Evolutionary conservation across 805 yeast genomes (phyloP).

Genomic region (Pichia phayaonensis): DNA sequence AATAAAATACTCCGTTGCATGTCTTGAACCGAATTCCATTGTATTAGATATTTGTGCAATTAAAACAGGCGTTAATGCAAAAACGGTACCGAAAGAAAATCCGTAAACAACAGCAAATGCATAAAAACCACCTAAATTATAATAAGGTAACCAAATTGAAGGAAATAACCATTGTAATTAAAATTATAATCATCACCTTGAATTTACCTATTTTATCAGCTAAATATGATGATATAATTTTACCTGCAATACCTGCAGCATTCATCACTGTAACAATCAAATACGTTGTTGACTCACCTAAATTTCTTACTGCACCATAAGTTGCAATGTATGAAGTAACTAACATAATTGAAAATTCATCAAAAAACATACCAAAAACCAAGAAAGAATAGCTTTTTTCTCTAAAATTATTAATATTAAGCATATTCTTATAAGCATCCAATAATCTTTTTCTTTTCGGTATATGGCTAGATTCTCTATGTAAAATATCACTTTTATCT

Average conservation of each 20-base stretch:
- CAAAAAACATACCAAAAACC: constrained; percentile 35
- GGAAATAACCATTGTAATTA: constrained; percentile 37
- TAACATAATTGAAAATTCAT: constrained; percentile 42
- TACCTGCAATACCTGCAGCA: constrained; percentile 36
- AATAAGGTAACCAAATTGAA: constrained; percentile 57
- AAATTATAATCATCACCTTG: constrained; percentile 42
- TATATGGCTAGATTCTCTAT: constrained; percentile 15
- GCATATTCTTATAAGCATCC: constrained; percentile 21
- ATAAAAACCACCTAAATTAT: constrained; percentile 34
- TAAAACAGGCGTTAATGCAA: constrained; percentile 57
- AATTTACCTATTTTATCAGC: constrained; percentile 41
- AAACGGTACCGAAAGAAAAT: constrained; percentile 47
- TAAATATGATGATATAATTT: constrained; percentile 24
- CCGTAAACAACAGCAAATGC: constrained; percentile 44
- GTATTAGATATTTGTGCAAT: constrained; percentile 51
- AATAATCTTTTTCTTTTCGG: constrained; percentile 12
- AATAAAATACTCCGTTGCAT: constrained; percentile 57
- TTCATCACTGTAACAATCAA: constrained; percentile 41
- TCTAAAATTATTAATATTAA: constrained; percentile 33
- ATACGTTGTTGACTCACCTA: constrained; percentile 35
- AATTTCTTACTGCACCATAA: constrained; percentile 41
- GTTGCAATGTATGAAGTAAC: constrained; percentile 46
- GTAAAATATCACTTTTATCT: constrained; percentile 32
- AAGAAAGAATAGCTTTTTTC: constrained; percentile 32
- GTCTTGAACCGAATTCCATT: constrained; percentile 57